phyloP scores from a whole-genome alignment of 2,329 filamentous ascomycete species.

The Zopfia rhizophila region DNA sequence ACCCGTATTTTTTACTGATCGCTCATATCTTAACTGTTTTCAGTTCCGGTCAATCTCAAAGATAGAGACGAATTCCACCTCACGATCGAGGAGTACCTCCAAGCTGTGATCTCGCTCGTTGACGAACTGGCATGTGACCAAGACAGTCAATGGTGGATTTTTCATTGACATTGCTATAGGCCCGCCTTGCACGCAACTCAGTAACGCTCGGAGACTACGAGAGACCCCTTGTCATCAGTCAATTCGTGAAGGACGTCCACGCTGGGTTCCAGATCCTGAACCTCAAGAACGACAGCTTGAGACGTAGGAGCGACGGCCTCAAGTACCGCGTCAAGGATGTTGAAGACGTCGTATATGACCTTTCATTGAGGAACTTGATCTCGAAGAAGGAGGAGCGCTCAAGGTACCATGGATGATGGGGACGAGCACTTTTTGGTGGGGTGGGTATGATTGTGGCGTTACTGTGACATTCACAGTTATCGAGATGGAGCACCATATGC shows the following conservation, averaged over 20 bases:
- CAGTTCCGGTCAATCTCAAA: slow-evolving; percentile 92
- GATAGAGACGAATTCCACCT: slow-evolving; percentile 91
- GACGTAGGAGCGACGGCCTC: slow-evolving; percentile 88
- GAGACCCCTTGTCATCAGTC: slow-evolving; percentile 85
- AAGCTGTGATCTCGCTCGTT: slow-evolving; percentile 84
- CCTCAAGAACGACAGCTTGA: slow-evolving; percentile 91
- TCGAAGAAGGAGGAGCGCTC: slow-evolving; percentile 40
- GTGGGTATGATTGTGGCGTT: no score
- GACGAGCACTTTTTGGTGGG: no score
- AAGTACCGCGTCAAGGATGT: slow-evolving; percentile 99
- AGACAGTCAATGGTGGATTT: not conserved
- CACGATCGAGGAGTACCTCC: slow-evolving; percentile 96
- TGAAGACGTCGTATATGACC: slow-evolving; percentile 96
- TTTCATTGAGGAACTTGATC: slow-evolving; percentile 85
- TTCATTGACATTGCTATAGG: slow-evolving; percentile 51
- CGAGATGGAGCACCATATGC: no score
- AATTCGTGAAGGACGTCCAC: slow-evolving; percentile 94
- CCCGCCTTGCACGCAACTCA: slow-evolving; percentile 90
- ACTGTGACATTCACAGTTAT: no score
- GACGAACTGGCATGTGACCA: slow-evolving; percentile 77
- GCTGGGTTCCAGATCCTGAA: slow-evolving; percentile 97
- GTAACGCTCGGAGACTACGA: slow-evolving; percentile 91
- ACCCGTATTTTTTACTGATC: slow-evolving; percentile 8
- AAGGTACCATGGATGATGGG: no score
- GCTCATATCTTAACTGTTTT: slow-evolving; percentile 15